phyloP scores from a whole-genome alignment of 495 filamentous ascomycete species.

The Trichoderma erinaceum region DNA sequence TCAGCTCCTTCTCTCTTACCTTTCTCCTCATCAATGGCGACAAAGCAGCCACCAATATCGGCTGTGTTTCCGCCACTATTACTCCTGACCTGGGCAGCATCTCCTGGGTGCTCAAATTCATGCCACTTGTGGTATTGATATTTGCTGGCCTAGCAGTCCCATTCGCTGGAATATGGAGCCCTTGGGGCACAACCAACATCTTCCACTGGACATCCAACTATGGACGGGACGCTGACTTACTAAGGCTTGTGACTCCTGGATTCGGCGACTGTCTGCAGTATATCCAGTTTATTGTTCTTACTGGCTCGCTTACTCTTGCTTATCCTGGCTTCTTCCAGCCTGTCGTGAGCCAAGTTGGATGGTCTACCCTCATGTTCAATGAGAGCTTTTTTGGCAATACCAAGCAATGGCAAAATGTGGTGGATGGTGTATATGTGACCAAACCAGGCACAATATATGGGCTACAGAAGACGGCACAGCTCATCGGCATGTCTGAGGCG shows the following conservation, averaged over 20 bases:
- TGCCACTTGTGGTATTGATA: conserved; percentile 71
- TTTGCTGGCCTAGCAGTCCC: conserved; percentile 76
- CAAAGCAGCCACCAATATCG: conserved; percentile 51
- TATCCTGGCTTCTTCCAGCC: conserved; percentile 96
- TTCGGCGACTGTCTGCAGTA: conserved; percentile 98
- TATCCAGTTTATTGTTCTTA: conserved; percentile 86
- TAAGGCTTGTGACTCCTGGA: conserved; percentile 89
- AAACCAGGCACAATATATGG: conserved; percentile 58
- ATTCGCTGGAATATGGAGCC: conserved; percentile 79
- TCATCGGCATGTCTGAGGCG: conserved; percentile 70
- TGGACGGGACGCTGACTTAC: conserved; percentile 84
- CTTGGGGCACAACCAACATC: conserved; percentile 83
- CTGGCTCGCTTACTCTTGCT: conserved; percentile 74
- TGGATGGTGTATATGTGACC: conserved; percentile 78
- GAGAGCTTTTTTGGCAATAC: conserved; percentile 72
- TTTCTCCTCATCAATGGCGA: conserved; percentile 72
- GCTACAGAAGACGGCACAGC: conserved; percentile 68
- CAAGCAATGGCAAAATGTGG: conserved; percentile 53
- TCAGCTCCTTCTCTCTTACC: conserved; percentile 68
- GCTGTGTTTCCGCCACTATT: conserved; percentile 71
- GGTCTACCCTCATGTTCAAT: conserved; percentile 91
- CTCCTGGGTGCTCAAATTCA: conserved; percentile 62
- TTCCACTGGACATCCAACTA: conserved; percentile 96
- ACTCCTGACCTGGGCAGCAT: conserved; percentile 70
- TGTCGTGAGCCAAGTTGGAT: conserved; percentile 74